Base-by-base conservation (phyloP, 768 basidiomycete species). In the Mrakia frigida region DNA sequence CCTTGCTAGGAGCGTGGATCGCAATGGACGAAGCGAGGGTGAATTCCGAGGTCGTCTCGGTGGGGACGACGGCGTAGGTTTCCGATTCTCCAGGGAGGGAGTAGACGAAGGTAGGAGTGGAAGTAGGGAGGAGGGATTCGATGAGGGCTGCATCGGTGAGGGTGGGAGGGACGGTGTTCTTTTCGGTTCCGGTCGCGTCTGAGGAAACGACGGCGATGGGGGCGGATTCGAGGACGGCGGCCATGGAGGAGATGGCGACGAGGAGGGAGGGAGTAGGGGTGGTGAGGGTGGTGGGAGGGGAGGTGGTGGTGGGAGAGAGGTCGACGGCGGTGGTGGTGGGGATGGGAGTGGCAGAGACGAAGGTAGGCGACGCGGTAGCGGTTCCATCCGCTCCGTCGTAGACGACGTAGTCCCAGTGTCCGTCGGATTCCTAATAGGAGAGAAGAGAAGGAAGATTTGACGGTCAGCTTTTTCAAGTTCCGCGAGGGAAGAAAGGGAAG, bases 61-160 rank as follows among this genome's bases (percentile, higher is more conserved):
- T 10, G 11, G 70, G 31, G 43, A 31, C 56, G 60, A 67, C 31
- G 14, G 39, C 60, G 60, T 65, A 25, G 53, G 70, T 71, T 16
- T 28, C 39, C 21, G 50, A 14, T 21, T n/a, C 37, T 6, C 73
- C 73, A 46, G 73, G 73, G 28, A 74, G 59, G 33, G 73, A 59
- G 73, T 74, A 74, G 60, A 59, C 53, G 39, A 43, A 74, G 14
- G 60, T 63, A 14, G 73, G 63, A 14, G 73, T 72, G 70, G 70
- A 23, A 23, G 53, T 72, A 0, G 70, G 52, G 53, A 72, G 52
- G 35, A 72, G 70, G 70, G 70, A 52, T 3, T 28, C 28, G 35
- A 72, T 59, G 70, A 59, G 35, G n/a, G 52, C 35, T n/a, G 39
- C 21, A 28, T 53, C 43, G 33, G 43, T 53, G 46, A 70, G 14